phyloP scores from a whole-genome alignment of 2,329 filamentous ascomycete species.

The Fusarium sp. region DNA sequence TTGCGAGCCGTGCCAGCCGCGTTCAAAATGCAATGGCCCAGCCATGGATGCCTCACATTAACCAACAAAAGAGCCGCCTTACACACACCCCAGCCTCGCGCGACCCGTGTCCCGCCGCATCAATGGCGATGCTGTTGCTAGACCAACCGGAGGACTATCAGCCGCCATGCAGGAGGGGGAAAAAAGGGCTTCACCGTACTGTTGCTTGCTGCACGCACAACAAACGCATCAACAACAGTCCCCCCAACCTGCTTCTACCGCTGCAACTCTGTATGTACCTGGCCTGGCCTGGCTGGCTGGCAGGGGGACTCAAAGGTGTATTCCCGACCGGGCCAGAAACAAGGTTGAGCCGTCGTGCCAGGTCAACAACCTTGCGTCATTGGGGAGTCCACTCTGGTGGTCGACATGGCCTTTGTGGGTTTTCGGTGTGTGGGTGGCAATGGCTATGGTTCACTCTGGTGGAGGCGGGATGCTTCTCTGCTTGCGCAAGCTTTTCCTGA shows the following conservation, averaged over 20 bases:
- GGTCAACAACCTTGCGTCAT: slow-evolving; percentile 31
- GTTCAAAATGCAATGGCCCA: slow-evolving; percentile 7
- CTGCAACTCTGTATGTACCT: not conserved
- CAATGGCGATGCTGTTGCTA: slow-evolving; percentile 7
- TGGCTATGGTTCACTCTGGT: slow-evolving; percentile 19
- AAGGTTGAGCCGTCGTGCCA: slow-evolving; percentile 2
- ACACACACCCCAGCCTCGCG: slow-evolving; percentile 5
- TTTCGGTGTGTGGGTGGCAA: not conserved
- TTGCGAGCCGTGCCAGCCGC: slow-evolving; percentile 15
- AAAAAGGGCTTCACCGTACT: not conserved
- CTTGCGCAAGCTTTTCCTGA: slow-evolving; percentile 35
- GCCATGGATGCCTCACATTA: not conserved
- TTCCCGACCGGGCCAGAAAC: not conserved
- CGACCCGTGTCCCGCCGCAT: not conserved
- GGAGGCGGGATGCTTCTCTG: slow-evolving; percentile 25
- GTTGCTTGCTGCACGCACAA: not conserved
- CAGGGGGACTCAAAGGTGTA: not conserved
- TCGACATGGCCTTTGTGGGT: not conserved
- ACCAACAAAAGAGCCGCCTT: not conserved
- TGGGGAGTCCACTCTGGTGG: not conserved
- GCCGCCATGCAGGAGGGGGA: not conserved
- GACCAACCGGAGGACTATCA: slow-evolving; percentile 3
- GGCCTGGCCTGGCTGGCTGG: not conserved
- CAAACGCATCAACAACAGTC: not conserved
- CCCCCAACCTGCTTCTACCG: not conserved